phyloP scores from a whole-genome alignment of 108 stramenopile species.

The Nannochloropsis salina region DNA sequence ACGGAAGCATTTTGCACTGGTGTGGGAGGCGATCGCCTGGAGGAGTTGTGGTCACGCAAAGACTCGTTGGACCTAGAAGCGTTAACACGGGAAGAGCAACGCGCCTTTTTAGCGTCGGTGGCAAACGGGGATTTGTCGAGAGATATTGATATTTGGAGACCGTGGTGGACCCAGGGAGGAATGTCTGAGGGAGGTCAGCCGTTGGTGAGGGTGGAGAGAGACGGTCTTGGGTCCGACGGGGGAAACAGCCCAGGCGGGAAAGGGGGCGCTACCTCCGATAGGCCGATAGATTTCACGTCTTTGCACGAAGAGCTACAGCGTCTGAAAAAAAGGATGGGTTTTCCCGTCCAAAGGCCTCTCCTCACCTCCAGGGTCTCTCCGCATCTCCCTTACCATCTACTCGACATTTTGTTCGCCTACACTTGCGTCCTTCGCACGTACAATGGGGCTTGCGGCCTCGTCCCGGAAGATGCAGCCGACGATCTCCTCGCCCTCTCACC shows the following conservation, averaged over 20 bases:
- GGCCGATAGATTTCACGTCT: constrained; percentile 1
- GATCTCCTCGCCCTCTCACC: background rate
- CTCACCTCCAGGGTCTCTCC: background rate
- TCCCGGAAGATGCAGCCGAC: background rate
- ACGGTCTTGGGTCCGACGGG: background rate
- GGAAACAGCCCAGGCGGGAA: background rate
- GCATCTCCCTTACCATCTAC: background rate
- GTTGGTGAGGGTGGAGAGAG: background rate
- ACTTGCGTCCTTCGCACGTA: background rate
- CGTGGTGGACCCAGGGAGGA: background rate
- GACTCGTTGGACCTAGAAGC: constrained; percentile 9
- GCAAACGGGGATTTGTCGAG: background rate
- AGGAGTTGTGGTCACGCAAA: background rate
- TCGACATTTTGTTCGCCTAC: background rate
- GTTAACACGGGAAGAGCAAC: background rate
- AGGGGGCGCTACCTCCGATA: background rate
- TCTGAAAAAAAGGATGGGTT: background rate
- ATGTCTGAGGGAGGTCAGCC: background rate
- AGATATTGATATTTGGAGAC: background rate
- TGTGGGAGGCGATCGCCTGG: background rate
- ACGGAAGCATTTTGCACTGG: background rate
- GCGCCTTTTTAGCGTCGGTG: background rate
- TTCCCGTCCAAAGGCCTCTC: background rate
- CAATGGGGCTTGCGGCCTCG: background rate
- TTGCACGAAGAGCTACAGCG: background rate